Evolutionary conservation across 1,284 basidiomycete genomes (phyloP), one percentile per base, ranked within the genome.

Genomic region (Volvariella surrecta): DNA sequence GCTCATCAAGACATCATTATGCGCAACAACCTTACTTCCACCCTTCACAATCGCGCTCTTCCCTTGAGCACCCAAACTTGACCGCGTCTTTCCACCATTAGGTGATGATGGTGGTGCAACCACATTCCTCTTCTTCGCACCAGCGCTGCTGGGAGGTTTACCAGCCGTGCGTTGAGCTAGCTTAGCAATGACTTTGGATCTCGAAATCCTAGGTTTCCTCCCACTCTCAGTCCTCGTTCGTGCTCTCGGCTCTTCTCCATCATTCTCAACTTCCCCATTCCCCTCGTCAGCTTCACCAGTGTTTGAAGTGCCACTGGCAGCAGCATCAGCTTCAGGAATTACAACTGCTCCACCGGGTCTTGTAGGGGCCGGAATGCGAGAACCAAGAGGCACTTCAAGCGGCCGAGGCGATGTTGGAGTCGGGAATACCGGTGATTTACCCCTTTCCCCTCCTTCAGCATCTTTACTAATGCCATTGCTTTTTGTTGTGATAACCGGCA

Each of bases 111-210:
- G 24, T 11, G 45, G 34, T 13, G 46, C 50, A 45, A 48, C 6
- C 37, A 45, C 45, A 28, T 49, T 52, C 47, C 48, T 54, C 38
- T 57, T 54, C 13, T 50, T 37, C 9, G 51, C 48, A 3, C 35
- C 39, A 22, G 35, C 48, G 24, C 37, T 43, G 34, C 41, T 45
- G 18, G 28, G 34, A 17, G 48, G 48, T 20, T 45, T 37, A 35
- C 48, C 49, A 9, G 59, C 71, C 16, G 71, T 74, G 6, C 82
- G 73, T 57, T 86, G 79, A 3, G 79, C 82, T 18, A 88, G 63
- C 52, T 70, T 76, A 1, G 84, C 82, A 40, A 88, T 85, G 30
- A 89, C 82, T 47, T 78, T 80, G 19, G 82, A 82, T 18, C 85
- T 74, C 30, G 85, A 88, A 48, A 88, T 83, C 8, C 82, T 74